Evolutionary conservation across 495 filamentous ascomycete genomes (phyloP).

Genomic region (Aspergillus bertholletiae): DNA sequence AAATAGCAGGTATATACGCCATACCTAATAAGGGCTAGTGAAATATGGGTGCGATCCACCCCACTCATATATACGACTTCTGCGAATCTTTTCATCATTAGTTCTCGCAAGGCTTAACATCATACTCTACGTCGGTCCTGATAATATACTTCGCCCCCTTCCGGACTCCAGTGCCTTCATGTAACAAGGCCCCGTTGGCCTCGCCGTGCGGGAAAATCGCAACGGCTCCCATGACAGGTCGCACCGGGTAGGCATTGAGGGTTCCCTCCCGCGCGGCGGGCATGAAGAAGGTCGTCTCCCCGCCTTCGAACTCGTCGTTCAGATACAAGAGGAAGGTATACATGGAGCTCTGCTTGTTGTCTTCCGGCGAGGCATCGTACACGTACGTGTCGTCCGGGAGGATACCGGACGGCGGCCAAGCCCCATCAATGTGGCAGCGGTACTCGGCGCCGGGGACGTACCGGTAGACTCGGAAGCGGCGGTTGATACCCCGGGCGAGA

Average conservation of each 20-base stretch:
- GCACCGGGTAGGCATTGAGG: conserved; percentile 35
- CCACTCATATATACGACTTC: too few species aligned
- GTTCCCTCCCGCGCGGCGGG: conserved; percentile 32
- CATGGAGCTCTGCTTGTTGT: conserved; percentile 36
- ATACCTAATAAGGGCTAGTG: too few species aligned
- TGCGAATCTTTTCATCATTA: too few species aligned
- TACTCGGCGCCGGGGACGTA: conserved; percentile 40
- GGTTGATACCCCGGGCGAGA: conserved; percentile 31
- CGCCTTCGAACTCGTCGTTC: conserved; percentile 40
- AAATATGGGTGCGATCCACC: too few species aligned
- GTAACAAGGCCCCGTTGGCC: conserved; percentile 34
- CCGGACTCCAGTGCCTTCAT: conserved; percentile 37
- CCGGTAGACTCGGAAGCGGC: conserved; percentile 37
- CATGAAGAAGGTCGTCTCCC: conserved; percentile 39
- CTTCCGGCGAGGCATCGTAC: conserved; percentile 34
- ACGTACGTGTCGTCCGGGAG: conserved; percentile 32
- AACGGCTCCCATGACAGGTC: conserved; percentile 40
- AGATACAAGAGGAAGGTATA: conserved; percentile 40
- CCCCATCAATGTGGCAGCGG: conserved; percentile 37
- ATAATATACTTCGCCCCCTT: conserved; percentile 42
- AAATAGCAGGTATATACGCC: too few species aligned
- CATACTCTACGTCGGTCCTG: conserved; percentile 37
- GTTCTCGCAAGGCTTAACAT: conserved; percentile 26
- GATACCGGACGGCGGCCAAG: conserved; percentile 38
- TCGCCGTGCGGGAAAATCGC: conserved; percentile 39